Evolutionary conservation across 2,329 filamentous ascomycete species (phyloP).

Genomic region (Ophiostoma sp.): DNA sequence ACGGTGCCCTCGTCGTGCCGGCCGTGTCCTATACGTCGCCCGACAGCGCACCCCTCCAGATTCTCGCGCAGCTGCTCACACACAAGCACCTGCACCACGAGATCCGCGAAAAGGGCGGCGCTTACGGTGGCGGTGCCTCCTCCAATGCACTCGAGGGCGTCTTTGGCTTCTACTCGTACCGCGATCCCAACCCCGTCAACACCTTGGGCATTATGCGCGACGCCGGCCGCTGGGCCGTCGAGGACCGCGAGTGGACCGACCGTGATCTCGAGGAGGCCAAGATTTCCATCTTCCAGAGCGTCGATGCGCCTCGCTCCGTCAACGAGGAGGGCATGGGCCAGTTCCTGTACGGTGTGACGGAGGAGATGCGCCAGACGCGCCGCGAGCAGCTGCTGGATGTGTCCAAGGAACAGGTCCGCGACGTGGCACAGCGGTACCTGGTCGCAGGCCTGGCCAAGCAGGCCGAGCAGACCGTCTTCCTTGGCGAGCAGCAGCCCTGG

Average conservation of each 20-base stretch:
- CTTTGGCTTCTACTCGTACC: slow-evolving; percentile 95
- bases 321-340: slow-evolving; percentile 82
- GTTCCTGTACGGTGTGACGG: slow-evolving; percentile 81
- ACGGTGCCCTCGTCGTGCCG: slow-evolving; percentile 77
- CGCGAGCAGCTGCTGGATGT: slow-evolving; percentile 86
- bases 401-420: slow-evolving; percentile 73
- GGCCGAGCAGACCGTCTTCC: slow-evolving; percentile 66
- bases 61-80: slow-evolving; percentile 87
- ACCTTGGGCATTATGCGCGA: slow-evolving; percentile 81
- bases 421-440: slow-evolving; percentile 79
- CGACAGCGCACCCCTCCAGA: slow-evolving; percentile 76
- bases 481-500: slow-evolving; percentile 84
- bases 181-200: slow-evolving; percentile 91
- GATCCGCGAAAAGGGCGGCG: slow-evolving; percentile 95
- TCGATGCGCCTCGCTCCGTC: slow-evolving; percentile 86
- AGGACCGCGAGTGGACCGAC: slow-evolving; percentile 74
- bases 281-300: slow-evolving; percentile 85
- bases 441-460: slow-evolving; percentile 64
- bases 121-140: slow-evolving; percentile 90
- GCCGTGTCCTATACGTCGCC: slow-evolving; percentile 80
- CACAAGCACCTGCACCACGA: slow-evolving; percentile 97
- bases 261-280: slow-evolving; percentile 95
- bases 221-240: slow-evolving; percentile 76
- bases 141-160: slow-evolving; percentile 76
- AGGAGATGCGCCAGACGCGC: slow-evolving; percentile 84